Percentiles rank a stretch among this genome's conserved stretches.
phyloP scores from a whole-genome alignment of 805 yeast genomes.

The Lachancea fermentati region DNA sequence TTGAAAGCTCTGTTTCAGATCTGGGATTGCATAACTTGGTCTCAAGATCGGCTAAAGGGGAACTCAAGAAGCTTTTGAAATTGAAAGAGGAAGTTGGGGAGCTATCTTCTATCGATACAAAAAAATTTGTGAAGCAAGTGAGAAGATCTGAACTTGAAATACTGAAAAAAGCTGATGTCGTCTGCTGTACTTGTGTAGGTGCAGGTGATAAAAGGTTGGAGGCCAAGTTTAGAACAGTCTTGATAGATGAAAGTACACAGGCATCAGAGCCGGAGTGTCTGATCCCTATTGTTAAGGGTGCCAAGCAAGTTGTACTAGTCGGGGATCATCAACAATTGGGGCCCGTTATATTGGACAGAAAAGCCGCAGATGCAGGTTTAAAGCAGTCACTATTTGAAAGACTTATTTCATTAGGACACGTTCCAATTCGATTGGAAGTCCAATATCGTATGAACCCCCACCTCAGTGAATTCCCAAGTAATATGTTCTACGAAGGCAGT shows the following conservation, averaged over 20 bases:
- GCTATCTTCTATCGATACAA: constrained; percentile 49
- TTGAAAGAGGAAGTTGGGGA: constrained; percentile 66
- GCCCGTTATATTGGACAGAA: constrained; percentile 76
- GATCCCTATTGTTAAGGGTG: constrained; percentile 85
- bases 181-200: constrained; percentile 89
- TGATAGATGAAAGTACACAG: constrained; percentile 91
- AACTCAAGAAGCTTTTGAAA: constrained; percentile 51
- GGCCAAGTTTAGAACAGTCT: constrained; percentile 64
- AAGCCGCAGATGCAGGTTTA: constrained; percentile 83
- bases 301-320: constrained; percentile 81
- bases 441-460: constrained; percentile 95
- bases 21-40: constrained; percentile 54
- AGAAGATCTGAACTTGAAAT: constrained; percentile 45
- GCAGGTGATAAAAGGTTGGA: constrained; percentile 73
- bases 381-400: constrained; percentile 85
- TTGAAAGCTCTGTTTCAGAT: constrained; percentile 56
- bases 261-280: constrained; percentile 89
- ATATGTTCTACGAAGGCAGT: constrained; percentile 88
- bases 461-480: constrained; percentile 79
- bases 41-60: constrained; percentile 43
- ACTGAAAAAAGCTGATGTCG: constrained; percentile 60
- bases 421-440: constrained; percentile 80
- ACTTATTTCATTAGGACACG: constrained; percentile 71
- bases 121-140: constrained; percentile 37
- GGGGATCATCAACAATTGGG: constrained; percentile 97